These are phyloP conservation scores for Teunomyces cretensis DNA, from an alignment of 805 yeast genomes.

Conservation along the genomic window DNA sequence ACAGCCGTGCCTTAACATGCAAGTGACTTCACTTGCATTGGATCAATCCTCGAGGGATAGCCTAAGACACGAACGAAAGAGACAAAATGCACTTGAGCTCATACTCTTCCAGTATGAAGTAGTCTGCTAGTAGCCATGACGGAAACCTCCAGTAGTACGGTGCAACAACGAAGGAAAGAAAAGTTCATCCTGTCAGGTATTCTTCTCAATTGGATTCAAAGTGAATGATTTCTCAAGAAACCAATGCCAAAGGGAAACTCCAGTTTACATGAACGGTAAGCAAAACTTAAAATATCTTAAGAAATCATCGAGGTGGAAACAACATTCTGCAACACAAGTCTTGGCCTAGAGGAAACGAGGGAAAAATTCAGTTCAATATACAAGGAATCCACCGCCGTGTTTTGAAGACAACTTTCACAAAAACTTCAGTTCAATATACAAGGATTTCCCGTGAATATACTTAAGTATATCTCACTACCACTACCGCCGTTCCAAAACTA, in stretches of 20 bases:
- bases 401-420: too few species aligned
- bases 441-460: too few species aligned
- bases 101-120: constrained; percentile 1
- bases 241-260: not conserved
- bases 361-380: too few species aligned
- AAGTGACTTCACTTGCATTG: constrained; percentile 5
- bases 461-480: too few species aligned
- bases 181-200: not conserved
- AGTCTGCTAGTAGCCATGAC: not conserved
- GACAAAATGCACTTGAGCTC: not conserved
- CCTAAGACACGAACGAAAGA: constrained; percentile 1
- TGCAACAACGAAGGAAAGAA: not conserved
- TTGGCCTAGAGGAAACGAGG: not conserved
- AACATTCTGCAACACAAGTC: not conserved
- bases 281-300: not conserved
- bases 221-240: constrained; percentile 1
- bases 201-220: not conserved
- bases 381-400: too few species aligned
- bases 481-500: constrained; percentile 1
- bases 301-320: constrained; percentile 3
- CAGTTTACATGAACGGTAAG: not conserved
- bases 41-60: constrained; percentile 9
- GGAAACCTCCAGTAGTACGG: not conserved
- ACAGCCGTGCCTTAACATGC: constrained; percentile 5
- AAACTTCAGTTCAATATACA: too few species aligned